A percentile compares a stretch with the other conserved stretches of the same genome.
Conservation (phyloP, 2,329 filamentous ascomycete species). For the Didymella exigua region DNA sequence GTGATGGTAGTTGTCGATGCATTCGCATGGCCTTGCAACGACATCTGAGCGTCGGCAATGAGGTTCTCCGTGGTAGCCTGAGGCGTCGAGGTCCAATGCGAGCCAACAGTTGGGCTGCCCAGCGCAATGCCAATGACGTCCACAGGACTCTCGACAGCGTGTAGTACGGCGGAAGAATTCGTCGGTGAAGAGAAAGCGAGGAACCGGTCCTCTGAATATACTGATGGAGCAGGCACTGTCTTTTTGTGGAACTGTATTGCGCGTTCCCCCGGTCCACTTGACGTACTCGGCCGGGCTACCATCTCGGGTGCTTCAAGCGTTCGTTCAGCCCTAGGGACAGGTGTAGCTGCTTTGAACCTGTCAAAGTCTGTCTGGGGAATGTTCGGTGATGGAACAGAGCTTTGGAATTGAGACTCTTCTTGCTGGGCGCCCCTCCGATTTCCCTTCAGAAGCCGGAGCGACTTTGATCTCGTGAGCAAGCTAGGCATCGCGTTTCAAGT, state of each 20-base stretch:
- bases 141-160: slow-evolving; percentile 38
- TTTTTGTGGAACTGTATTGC: slow-evolving; percentile 46
- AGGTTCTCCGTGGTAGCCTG: slow-evolving; percentile 22
- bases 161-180: slow-evolving; percentile 39
- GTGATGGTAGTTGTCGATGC: slow-evolving; percentile 16
- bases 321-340: slow-evolving; percentile 31
- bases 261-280: slow-evolving; percentile 42
- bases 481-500: slow-evolving; percentile 48
- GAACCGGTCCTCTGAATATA: slow-evolving; percentile 32
- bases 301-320: slow-evolving; percentile 39
- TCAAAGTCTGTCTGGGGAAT: slow-evolving; percentile 34
- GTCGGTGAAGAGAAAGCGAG: slow-evolving; percentile 37
- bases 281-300: slow-evolving; percentile 43
- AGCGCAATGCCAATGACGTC: slow-evolving; percentile 49
- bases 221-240: slow-evolving; percentile 34
- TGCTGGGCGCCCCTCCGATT: slow-evolving; percentile 40
- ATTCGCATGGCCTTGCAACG: background rate
- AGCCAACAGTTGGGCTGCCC: slow-evolving; percentile 45
- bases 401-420: slow-evolving; percentile 23
- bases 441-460: slow-evolving; percentile 44
- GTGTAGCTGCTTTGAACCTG: slow-evolving; percentile 41
- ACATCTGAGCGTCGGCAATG: slow-evolving; percentile 20
- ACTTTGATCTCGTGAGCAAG: slow-evolving; percentile 47
- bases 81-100: slow-evolving; percentile 38
- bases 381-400: slow-evolving; percentile 32